phyloP scores from a whole-genome alignment of 2,329 filamentous ascomycete species.

The Penicillium sp. region DNA sequence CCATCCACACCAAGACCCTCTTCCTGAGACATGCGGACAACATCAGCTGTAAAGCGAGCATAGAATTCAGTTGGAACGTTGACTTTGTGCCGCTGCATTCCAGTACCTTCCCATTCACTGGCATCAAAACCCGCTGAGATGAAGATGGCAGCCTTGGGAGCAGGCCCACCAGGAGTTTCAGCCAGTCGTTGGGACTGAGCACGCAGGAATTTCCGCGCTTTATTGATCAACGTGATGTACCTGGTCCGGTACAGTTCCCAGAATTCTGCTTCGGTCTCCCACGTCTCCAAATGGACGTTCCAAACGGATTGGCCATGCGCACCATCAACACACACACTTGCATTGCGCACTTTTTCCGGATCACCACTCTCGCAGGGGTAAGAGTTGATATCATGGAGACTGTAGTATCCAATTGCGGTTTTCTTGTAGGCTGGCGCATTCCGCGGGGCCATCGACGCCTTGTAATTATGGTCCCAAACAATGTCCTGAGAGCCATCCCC shows the following conservation, averaged over 20 bases:
- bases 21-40: constrained; percentile 81
- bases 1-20: constrained; percentile 79
- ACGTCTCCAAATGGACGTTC: constrained; percentile 92
- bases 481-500: constrained; percentile 96
- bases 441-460: constrained; percentile 67
- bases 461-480: constrained; percentile 85
- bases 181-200: constrained; percentile 71
- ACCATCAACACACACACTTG: constrained; percentile 91
- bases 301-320: constrained; percentile 93
- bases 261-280: constrained; percentile 83
- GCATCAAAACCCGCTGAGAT: constrained; percentile 96
- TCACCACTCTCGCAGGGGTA: constrained; percentile 97
- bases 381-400: constrained; percentile 96
- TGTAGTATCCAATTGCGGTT: constrained; percentile 92
- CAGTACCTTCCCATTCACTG: constrained; percentile 87
- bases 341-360: constrained; percentile 88
- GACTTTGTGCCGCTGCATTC: constrained; percentile 95
- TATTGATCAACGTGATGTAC: constrained; percentile 78
- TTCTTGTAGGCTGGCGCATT: constrained; percentile 80
- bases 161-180: constrained; percentile 61
- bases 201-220: constrained; percentile 77
- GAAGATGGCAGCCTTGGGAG: constrained; percentile 86
- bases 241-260: constrained; percentile 84
- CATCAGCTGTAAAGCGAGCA: constrained; percentile 83
- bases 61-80: constrained; percentile 98